Evolutionary conservation across 805 yeast species (phyloP).

Genomic region (Ogataea angusta): DNA sequence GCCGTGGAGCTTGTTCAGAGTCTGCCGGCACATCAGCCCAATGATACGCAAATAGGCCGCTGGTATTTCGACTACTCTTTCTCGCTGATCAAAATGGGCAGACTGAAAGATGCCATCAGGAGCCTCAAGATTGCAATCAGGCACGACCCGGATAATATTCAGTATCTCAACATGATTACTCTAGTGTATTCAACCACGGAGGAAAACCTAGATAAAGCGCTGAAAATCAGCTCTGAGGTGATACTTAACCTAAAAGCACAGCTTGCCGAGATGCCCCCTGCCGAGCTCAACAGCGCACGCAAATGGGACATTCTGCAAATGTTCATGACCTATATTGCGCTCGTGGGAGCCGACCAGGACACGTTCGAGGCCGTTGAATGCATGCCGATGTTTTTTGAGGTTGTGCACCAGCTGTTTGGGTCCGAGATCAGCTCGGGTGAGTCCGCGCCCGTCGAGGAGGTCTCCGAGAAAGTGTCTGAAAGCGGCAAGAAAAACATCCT

Average conservation of each 20-base stretch:
- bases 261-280: constrained; percentile 41
- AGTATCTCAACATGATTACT: constrained; percentile 65
- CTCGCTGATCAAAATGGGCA: constrained; percentile 42
- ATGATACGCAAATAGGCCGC: constrained; percentile 21
- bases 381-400: constrained; percentile 62
- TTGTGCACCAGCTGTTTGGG: constrained; percentile 42
- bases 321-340: constrained; percentile 69
- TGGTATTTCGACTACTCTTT: constrained; percentile 46
- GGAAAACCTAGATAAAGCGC: constrained; percentile 33
- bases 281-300: constrained; percentile 14
- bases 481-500: constrained; percentile 16
- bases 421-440: constrained; percentile 15
- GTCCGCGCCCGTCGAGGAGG: background rate
- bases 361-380: constrained; percentile 55
- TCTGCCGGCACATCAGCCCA: constrained; percentile 7
- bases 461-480: background rate
- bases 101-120: constrained; percentile 41
- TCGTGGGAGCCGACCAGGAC: constrained; percentile 63
- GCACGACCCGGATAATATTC: constrained; percentile 51
- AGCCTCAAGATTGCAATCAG: constrained; percentile 46
- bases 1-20: constrained; percentile 11
- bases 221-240: constrained; percentile 52
- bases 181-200: constrained; percentile 63
- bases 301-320: constrained; percentile 59
- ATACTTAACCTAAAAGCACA: constrained; percentile 38